These are phyloP conservation scores for Eremochloa ophiuroides DNA, from an alignment of 176 grass and related monocot genomes.

Conservation along the genomic window DNA sequence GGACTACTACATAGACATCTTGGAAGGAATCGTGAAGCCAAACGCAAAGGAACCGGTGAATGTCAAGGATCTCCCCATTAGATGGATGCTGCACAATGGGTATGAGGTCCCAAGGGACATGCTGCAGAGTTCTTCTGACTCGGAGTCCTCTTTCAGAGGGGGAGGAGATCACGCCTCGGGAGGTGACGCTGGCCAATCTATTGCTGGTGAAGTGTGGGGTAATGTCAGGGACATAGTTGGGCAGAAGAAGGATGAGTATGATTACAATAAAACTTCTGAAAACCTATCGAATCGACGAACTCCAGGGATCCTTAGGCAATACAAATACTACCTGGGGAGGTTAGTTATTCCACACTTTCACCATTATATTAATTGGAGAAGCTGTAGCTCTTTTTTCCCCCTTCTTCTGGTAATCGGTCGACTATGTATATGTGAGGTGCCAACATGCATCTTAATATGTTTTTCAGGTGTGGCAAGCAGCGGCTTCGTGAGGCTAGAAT, in stretches of 20 bases:
- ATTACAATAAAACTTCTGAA: constrained; percentile 61
- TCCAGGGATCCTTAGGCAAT: constrained; percentile 60
- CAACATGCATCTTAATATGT: not conserved
- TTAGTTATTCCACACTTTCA: not conserved
- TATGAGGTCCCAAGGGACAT: constrained; percentile 79
- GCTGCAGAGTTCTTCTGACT: constrained; percentile 50
- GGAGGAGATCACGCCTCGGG: constrained; percentile 3
- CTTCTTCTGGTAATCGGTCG: not conserved
- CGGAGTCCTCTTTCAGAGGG: constrained; percentile 45
- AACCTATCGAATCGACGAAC: constrained; percentile 74
- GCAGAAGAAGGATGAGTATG: constrained; percentile 69
- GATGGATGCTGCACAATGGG: constrained; percentile 87
- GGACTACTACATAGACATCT: constrained; percentile 88
- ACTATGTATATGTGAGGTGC: not conserved
- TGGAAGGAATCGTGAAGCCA: constrained; percentile 81
- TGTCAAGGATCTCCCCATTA: constrained; percentile 68
- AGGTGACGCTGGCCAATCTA: constrained; percentile 30
- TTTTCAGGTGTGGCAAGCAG: constrained; percentile 70
- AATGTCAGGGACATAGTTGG: constrained; percentile 71
- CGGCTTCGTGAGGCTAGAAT: constrained; percentile 83
- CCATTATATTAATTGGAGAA: no score
- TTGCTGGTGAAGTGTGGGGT: constrained; percentile 62
- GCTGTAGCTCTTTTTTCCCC: not conserved
- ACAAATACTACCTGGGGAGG: constrained; percentile 85
- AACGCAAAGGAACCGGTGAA: constrained; percentile 33